phyloP scores from a whole-genome alignment of 106 monocot genomes.

The Dioscorea dumetorum region DNA sequence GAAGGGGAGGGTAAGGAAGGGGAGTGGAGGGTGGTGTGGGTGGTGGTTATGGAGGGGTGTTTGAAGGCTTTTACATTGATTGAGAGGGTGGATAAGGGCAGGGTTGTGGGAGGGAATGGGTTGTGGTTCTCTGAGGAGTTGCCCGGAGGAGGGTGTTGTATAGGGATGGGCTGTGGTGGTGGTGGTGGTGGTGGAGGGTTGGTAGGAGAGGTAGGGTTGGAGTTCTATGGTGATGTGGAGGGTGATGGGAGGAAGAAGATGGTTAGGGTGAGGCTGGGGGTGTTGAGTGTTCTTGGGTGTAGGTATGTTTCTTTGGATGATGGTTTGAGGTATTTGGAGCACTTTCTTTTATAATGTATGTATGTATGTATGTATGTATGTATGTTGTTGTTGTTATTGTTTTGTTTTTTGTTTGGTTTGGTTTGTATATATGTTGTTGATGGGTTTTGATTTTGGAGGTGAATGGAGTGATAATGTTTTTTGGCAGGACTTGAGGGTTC shows the following conservation, averaged over 20 bases:
- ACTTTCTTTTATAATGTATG: constrained; percentile 10
- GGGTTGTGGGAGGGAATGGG: constrained; percentile 12
- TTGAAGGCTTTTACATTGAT: constrained; percentile 31
- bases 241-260: constrained; percentile 5
- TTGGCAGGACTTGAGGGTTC: too few species aligned
- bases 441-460: too few species aligned
- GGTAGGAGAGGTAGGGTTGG: constrained; percentile 6
- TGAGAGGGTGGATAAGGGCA: constrained; percentile 19
- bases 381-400: too few species aligned
- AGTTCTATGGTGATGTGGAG: neutral
- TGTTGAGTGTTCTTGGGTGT: constrained; percentile 22
- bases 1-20: neutral
- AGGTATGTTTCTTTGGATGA: constrained; percentile 33
- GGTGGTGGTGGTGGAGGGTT: constrained; percentile 16
- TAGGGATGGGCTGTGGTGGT: neutral
- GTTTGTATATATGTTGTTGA: too few species aligned
- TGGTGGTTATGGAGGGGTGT: constrained; percentile 17
- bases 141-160: constrained; percentile 15
- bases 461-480: too few species aligned
- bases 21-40: constrained; percentile 32
- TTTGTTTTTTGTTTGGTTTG: too few species aligned
- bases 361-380: too few species aligned
- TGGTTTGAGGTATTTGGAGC: constrained; percentile 37
- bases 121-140: constrained; percentile 36
- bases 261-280: constrained; percentile 24